Evolutionary conservation across 306 rosid species (phyloP).

Genomic region (Pterocarpus macrocarpus): DNA sequence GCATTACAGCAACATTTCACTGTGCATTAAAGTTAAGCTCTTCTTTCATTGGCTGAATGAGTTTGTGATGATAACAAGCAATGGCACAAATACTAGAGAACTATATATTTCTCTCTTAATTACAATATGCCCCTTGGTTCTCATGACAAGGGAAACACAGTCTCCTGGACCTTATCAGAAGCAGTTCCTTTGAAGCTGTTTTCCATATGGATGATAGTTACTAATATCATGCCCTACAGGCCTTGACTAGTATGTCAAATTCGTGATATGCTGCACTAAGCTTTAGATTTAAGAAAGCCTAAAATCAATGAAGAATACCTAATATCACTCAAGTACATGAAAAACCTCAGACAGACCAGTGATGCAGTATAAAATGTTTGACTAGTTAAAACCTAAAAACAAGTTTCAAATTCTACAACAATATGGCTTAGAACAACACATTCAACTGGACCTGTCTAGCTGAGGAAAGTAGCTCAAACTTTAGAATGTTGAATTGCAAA

Average conservation of each 20-base stretch:
- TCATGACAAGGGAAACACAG: too few relatives aligned
- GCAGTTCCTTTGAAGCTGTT: too few relatives aligned
- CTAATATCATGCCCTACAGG: background rate
- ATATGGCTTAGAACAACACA: background rate
- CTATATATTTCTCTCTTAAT: too few relatives aligned
- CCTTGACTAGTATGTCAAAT: constrained; percentile 2
- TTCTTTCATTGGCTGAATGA: too few relatives aligned
- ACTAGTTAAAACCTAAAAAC: constrained; percentile 17
- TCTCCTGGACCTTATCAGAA: too few relatives aligned
- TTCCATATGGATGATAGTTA: too few relatives aligned
- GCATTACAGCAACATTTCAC: too few relatives aligned
- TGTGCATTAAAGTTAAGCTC: too few relatives aligned
- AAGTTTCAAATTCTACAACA: constrained; percentile 6
- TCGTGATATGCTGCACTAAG: constrained; percentile 6
- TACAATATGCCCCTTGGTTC: too few relatives aligned
- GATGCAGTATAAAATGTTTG: constrained; percentile 19
- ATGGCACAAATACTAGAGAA: background rate
- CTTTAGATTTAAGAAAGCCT: constrained; percentile 12
- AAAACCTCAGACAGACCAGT: background rate
- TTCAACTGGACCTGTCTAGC: background rate
- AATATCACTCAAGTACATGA: background rate
- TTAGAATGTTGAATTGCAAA: background rate
- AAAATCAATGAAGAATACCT: background rate
- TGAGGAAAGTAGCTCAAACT: constrained; percentile 4
- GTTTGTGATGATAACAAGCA: too few relatives aligned